phyloP scores from a whole-genome alignment of 768 basidiomycete species.

The Russula olivacea region DNA sequence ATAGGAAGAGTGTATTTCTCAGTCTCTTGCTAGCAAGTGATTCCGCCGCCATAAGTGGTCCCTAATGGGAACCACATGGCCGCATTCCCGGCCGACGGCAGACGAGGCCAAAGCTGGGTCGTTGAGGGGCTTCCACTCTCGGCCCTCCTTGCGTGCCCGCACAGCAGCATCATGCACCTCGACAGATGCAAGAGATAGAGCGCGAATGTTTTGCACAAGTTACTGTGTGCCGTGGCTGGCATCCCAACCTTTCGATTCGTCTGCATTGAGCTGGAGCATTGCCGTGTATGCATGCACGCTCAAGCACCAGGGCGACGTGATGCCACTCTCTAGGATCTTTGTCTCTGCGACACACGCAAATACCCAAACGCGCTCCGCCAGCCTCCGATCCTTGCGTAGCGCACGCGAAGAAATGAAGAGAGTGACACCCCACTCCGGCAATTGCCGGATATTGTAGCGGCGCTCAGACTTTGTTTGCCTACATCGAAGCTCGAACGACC shows the following conservation, averaged over 20 bases:
- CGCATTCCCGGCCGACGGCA: too few species aligned
- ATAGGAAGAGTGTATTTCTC: slow-evolving; percentile 11
- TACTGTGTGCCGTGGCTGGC: slow-evolving; percentile 17
- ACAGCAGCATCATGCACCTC: not conserved
- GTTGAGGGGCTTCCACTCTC: slow-evolving; percentile 6
- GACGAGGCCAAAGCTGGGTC: too few species aligned
- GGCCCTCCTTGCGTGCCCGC: not conserved
- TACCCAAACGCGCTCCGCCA: slow-evolving; percentile 60
- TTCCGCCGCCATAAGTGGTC: slow-evolving; percentile 32
- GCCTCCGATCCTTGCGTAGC: slow-evolving; percentile 47
- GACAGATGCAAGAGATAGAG: slow-evolving; percentile 1
- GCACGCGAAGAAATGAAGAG: slow-evolving; percentile 58
- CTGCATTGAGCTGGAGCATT: slow-evolving; percentile 59
- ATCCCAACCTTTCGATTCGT: too few species aligned
- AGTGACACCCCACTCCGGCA: slow-evolving; percentile 16
- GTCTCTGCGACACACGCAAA: slow-evolving; percentile 54
- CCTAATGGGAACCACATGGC: slow-evolving; percentile 25
- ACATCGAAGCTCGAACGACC: slow-evolving; percentile 3
- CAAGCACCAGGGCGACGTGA: slow-evolving; percentile 52
- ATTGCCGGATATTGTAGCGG: slow-evolving; percentile 23
- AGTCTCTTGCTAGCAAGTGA: slow-evolving; percentile 19
- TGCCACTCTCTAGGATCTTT: slow-evolving; percentile 41
- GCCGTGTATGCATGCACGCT: slow-evolving; percentile 63
- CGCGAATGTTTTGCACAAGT: not conserved
- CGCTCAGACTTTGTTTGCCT: slow-evolving; percentile 11